Evolutionary conservation across 179 eudicot genomes (phyloP).

Genomic region (Silene noctiflora): DNA sequence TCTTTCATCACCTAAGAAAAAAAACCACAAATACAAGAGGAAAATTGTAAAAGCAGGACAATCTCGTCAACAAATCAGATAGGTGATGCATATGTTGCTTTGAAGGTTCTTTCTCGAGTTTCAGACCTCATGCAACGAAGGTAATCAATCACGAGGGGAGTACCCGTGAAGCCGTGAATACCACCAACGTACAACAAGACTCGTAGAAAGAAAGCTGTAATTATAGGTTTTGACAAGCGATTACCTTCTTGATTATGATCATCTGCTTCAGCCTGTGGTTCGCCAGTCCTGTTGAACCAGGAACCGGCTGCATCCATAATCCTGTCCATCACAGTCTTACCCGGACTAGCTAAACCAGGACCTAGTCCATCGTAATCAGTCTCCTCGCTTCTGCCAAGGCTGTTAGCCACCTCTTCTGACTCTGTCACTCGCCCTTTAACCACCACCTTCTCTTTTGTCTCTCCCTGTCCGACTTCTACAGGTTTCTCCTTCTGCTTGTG

Average conservation of each 20-base stretch:
- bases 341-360: conserved; percentile 34
- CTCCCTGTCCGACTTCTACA: background rate
- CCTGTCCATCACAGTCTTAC: conserved; percentile 45
- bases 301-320: conserved; percentile 45
- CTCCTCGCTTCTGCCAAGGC: conserved; percentile 32
- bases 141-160: too few species aligned
- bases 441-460: conserved; percentile 22
- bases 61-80: too few species aligned
- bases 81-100: too few species aligned
- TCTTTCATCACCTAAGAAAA: conserved; percentile 8
- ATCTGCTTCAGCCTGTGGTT: conserved; percentile 15
- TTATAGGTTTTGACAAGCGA: too few species aligned
- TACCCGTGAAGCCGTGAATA: too few species aligned
- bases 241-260: conserved; percentile 34
- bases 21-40: background rate
- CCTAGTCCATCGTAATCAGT: conserved; percentile 25
- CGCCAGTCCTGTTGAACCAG: conserved; percentile 57
- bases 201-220: too few species aligned
- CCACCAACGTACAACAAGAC: background rate
- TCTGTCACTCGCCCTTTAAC: conserved; percentile 52
- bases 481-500: conserved; percentile 26
- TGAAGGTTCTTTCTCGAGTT: too few species aligned
- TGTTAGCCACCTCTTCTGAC: conserved; percentile 49
- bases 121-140: too few species aligned
- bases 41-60: too few species aligned